phyloP scores from a whole-genome alignment of 495 filamentous ascomycete genomes.

The Penicillium ucsense region DNA sequence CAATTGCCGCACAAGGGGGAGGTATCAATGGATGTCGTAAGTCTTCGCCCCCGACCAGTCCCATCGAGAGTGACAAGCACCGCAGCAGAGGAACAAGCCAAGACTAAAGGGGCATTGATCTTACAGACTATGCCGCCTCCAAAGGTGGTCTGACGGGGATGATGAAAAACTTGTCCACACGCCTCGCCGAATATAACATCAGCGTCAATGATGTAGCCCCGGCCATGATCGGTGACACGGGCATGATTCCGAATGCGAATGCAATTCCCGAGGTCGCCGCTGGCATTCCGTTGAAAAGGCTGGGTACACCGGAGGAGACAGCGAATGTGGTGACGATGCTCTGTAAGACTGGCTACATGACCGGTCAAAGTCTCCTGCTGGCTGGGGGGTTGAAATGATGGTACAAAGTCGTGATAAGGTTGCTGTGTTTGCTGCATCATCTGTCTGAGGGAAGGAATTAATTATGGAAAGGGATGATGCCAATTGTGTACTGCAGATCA shows the following conservation, averaged over 20 bases:
- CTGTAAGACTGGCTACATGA: constrained; percentile 60
- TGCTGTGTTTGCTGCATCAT: background rate
- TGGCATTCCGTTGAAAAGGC: constrained; percentile 49
- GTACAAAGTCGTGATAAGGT: background rate
- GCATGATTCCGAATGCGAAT: constrained; percentile 52
- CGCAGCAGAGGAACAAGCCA: no score
- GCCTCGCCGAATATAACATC: constrained; percentile 52
- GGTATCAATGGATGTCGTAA: constrained; percentile 57
- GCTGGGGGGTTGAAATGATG: constrained; percentile 45
- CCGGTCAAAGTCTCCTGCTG: constrained; percentile 49
- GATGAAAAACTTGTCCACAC: constrained; percentile 56
- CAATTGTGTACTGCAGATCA: no score
- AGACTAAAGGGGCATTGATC: background rate
- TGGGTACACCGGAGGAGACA: constrained; percentile 58
- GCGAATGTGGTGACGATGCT: constrained; percentile 61
- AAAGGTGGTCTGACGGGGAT: constrained; percentile 55
- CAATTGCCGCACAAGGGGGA: constrained; percentile 55
- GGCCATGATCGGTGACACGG: constrained; percentile 62
- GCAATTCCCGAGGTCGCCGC: constrained; percentile 43
- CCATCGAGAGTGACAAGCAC: background rate
- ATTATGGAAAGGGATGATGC: no score
- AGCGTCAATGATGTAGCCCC: constrained; percentile 70
- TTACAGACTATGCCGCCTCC: constrained; percentile 55
- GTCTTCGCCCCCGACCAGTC: constrained; percentile 5
- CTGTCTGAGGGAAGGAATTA: background rate